Evolutionary conservation across 495 filamentous ascomycete genomes (phyloP).

Genomic region (Articulospora tetracladia): DNA sequence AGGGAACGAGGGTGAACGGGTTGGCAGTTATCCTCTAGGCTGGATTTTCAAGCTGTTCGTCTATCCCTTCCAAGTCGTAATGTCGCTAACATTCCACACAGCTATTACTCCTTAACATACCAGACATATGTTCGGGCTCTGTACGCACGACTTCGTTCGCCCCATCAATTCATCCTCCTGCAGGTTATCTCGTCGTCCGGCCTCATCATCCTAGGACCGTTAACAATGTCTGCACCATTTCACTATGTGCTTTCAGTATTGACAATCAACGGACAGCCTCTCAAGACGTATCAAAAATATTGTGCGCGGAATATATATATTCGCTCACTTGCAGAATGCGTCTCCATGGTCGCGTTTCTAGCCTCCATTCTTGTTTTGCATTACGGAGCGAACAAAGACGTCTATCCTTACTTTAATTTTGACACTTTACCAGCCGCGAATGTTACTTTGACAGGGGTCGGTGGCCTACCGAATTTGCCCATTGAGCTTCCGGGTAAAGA

Average conservation of each 20-base stretch:
- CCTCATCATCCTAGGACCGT: constrained; percentile 54
- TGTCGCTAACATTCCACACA: constrained; percentile 25
- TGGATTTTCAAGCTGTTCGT: constrained; percentile 61
- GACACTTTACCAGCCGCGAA: constrained; percentile 29
- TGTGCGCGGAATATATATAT: constrained; percentile 59
- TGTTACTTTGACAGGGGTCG: background rate
- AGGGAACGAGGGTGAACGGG: constrained; percentile 50
- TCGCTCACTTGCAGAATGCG: constrained; percentile 56
- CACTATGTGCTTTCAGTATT: constrained; percentile 46
- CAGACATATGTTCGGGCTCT: constrained; percentile 66
- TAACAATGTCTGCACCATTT: constrained; percentile 54
- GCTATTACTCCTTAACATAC: constrained; percentile 62
- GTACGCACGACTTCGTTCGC: constrained; percentile 59
- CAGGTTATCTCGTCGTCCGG: constrained; percentile 52
- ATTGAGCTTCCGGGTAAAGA: constrained; percentile 19
- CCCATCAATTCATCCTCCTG: constrained; percentile 54
- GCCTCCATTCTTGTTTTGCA: constrained; percentile 57
- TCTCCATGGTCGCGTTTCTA: constrained; percentile 61
- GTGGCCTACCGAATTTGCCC: background rate
- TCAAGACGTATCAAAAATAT: constrained; percentile 54
- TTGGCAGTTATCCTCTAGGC: constrained; percentile 59
- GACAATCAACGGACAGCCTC: constrained; percentile 47
- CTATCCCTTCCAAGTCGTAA: background rate
- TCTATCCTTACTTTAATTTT: constrained; percentile 57
- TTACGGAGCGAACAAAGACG: constrained; percentile 57